phyloP scores from a whole-genome alignment of 2,329 filamentous ascomycete species.

The Fusarium continuum region DNA sequence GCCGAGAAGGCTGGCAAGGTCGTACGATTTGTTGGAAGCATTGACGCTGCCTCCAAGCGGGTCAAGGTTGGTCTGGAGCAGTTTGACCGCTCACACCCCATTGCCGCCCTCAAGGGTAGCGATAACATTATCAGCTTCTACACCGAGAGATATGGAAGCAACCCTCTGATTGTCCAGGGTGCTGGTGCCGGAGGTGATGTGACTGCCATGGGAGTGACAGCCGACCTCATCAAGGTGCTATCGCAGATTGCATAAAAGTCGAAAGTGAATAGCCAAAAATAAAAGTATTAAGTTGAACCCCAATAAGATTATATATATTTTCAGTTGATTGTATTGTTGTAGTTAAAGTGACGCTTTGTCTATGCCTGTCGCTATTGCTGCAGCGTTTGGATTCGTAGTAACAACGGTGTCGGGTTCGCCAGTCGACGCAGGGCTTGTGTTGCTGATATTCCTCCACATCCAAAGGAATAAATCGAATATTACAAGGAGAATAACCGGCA shows the following conservation, averaged over 20 bases:
- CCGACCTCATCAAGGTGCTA: constrained; percentile 89
- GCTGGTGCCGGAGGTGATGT: constrained; percentile 94
- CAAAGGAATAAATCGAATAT: constrained; percentile 62
- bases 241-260: constrained; percentile 66
- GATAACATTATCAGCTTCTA: constrained; percentile 99
- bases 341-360: constrained; percentile 36
- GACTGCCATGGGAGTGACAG: constrained; percentile 97
- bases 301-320: background rate
- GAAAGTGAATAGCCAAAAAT: constrained; percentile 28
- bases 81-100: constrained; percentile 87
- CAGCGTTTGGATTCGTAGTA: constrained; percentile 33
- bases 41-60: constrained; percentile 81
- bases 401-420: constrained; percentile 27
- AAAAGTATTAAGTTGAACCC: constrained; percentile 24
- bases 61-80: constrained; percentile 94
- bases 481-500: constrained; percentile 59
- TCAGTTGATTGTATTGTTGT: constrained; percentile 3
- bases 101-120: constrained; percentile 93
- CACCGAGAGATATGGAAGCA: constrained; percentile 90
- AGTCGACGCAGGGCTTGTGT: constrained; percentile 20
- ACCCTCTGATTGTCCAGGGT: constrained; percentile 93
- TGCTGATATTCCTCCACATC: constrained; percentile 57
- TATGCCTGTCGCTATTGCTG: constrained; percentile 37
- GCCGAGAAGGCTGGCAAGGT: constrained; percentile 91
- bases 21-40: constrained; percentile 91